phyloP scores from a whole-genome alignment of 2,329 filamentous ascomycete genomes.

The Stylonectria norvegica region DNA sequence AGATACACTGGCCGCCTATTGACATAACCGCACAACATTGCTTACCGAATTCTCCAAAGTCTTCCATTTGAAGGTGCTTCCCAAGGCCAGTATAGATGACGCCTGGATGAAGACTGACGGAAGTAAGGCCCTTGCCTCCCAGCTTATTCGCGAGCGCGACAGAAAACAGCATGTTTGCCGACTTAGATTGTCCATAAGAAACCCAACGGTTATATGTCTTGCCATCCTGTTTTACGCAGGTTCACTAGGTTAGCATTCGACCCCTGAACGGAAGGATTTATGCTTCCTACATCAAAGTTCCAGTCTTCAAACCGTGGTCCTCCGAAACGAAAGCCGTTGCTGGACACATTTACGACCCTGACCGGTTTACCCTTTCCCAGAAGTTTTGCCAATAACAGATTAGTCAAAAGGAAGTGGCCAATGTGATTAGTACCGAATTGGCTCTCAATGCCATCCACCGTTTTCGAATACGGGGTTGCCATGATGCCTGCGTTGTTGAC shows the following conservation, averaged over 20 bases:
- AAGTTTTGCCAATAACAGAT: background rate
- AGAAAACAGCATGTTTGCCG: slow-evolving; percentile 4
- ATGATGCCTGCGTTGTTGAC: background rate
- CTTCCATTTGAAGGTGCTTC: background rate
- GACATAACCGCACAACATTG: too few species aligned
- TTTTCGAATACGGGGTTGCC: background rate
- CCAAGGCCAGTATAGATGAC: background rate
- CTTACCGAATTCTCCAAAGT: slow-evolving; percentile 1
- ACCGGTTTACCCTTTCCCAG: background rate
- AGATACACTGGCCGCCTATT: background rate
- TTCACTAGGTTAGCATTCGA: background rate
- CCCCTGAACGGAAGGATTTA: background rate
- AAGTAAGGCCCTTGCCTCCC: background rate
- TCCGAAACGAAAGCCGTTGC: background rate
- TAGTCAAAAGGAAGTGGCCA: background rate
- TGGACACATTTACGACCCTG: background rate
- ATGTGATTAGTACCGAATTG: background rate
- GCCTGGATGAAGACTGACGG: slow-evolving; percentile 1
- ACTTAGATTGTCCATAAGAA: slow-evolving; percentile 5
- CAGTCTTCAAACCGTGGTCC: background rate
- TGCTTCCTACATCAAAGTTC: background rate
- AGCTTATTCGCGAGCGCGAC: slow-evolving; percentile 3
- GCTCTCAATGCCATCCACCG: background rate
- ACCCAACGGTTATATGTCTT: slow-evolving; percentile 1
- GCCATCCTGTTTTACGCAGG: slow-evolving; percentile 2